Base-by-base conservation (phyloP, 495 filamentous ascomycete species). In the Hypoxylon lienhwacheense region DNA sequence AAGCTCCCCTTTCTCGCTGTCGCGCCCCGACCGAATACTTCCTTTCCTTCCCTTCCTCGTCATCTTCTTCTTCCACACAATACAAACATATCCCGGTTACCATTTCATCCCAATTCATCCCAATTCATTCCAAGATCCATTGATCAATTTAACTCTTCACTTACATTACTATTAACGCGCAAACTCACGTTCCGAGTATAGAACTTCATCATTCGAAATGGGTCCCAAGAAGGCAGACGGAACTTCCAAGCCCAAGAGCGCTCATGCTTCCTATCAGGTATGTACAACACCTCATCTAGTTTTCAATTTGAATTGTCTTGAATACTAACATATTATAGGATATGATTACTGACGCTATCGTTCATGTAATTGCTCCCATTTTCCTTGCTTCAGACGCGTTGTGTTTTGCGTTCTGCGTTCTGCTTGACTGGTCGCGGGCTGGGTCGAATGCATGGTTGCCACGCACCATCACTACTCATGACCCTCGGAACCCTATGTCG, bases 331-430 rank as follows among this genome's bases (percentile, higher is more conserved):
- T 14, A 5, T 25, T 40, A 51, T 34, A 73, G 84, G 83, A 83
- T 57, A 86, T 86, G 83, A 83, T 86, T 66, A 84, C 80, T 31
- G 82, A 85, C 61, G 83, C 82, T 47, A 85, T 86, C 63, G 60
- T 85, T 66, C 75, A 79, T 71, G 83, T 86, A 77, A 68, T 75
- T 80, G 64, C 19, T 42, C 69, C 66, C 60, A 63, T 66, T 64
- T n/a, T 63, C 66, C 69, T 65, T 66, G 63, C 67, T 41, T 70
- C 67, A 68, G 65, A 69, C 73, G 70, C 61, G 68, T 64, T 67
- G 35, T 7, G 35, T 58, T 47, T 59, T 41, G 62, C 41, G 54
- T 63, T 42, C 59, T 58, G 35, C 48, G 44, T 58, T n/a, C n/a
- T n/a, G n/a, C n/a, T n/a, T n/a, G n/a, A n/a, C n/a, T n/a, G n/a